Base-by-base conservation (phyloP, 2,329 filamentous ascomycete species). In the Colletotrichum somersetense region DNA sequence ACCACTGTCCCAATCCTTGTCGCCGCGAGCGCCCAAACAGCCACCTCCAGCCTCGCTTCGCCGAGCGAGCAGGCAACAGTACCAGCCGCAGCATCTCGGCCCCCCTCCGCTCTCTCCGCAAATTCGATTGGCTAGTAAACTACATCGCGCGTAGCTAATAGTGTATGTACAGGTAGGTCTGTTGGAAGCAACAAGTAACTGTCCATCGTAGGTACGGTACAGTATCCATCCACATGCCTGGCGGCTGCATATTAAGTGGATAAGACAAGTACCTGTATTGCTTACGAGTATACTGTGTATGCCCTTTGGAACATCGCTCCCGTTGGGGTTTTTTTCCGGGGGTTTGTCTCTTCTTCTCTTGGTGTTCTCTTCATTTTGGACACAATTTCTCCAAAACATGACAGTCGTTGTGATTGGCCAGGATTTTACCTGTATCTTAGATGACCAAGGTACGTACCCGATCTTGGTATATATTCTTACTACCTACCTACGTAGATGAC, bases 211-310 rank as follows among this genome's bases (percentile, higher is more conserved):
- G 35, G 5, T 35, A 35, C 10, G 35, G 35, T 38, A 38, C 35
- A 26, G 26, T 35, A 1, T 1, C 48, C 33, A 38, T 33, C 61
- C 61, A 63, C 48, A 50, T 62, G 23, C 18, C 61, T 64, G 62
- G 62, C 48, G 62, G 50, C 62, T 53, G 62, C 62, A 64, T 64
- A 64, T 55, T 42, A 64, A 64, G 62, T 55, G 62, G 62, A 44
- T 44, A 18, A 16, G 52, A 35, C 23, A 62, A n/a, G 8, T 46
- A 46, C 20, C 30, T 30, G 30, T 30, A 30, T 3, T 30, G 30
- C 30, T 30, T 30, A 30, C 30, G 2, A 5, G 30, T 30, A 4
- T n/a, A 4, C 6, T 44, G 5, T n/a, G 12, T 1, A 18, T 50
- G 10, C n/a, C n/a, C 5, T 52, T 63, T 42, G 48, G 44, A 38